Conservation (phyloP, 2,329 filamentous ascomycete genomes). For the Calonectria montana region DNA sequence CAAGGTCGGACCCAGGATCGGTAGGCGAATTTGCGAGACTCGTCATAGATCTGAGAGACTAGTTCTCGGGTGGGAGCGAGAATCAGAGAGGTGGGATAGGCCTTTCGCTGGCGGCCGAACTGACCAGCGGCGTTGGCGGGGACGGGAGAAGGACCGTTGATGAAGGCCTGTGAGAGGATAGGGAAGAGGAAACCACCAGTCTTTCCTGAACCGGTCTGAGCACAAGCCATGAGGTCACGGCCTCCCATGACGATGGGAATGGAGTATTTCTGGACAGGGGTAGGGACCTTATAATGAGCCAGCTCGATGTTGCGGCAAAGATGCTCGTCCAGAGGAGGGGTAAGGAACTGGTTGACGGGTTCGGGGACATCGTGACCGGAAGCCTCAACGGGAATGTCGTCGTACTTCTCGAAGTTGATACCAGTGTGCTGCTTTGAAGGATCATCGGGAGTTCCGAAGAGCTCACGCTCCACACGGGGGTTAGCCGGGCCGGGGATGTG, state of each 20-base stretch:
- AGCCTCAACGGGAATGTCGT: constrained; percentile 98
- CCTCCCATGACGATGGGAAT: constrained; percentile 99
- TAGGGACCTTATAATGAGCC: constrained; percentile 94
- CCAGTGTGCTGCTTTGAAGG: constrained; percentile 95
- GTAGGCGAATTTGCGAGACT: constrained; percentile 98
- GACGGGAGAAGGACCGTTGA: constrained; percentile 81
- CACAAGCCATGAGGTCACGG: constrained; percentile 99
- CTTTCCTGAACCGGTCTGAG: constrained; percentile 99
- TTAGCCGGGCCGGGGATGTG: constrained; percentile 92
- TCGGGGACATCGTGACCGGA: constrained; percentile 95
- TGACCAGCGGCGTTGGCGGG: constrained; percentile 74
- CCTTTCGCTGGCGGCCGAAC: constrained; percentile 96
- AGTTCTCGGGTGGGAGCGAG: constrained; percentile 97
- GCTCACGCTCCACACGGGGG: constrained; percentile 90
- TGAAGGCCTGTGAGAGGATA: constrained; percentile 97
- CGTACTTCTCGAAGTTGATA: constrained; percentile 99
- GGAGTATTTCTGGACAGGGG: constrained; percentile 98
- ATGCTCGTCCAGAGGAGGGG: constrained; percentile 95
- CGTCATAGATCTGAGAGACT: constrained; percentile 98
- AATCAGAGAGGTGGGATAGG: constrained; percentile 95
- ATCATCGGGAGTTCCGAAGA: constrained; percentile 92
- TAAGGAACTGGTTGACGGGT: constrained; percentile 89
- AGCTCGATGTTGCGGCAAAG: constrained; percentile 93
- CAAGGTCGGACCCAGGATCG: constrained; percentile 98
- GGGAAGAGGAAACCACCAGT: constrained; percentile 99